A percentile compares a stretch with the other conserved stretches of the same genome.
These are phyloP conservation scores for Boletus tomentosulus DNA, from an alignment of 768 basidiomycete species.

Conservation along the genomic window DNA sequence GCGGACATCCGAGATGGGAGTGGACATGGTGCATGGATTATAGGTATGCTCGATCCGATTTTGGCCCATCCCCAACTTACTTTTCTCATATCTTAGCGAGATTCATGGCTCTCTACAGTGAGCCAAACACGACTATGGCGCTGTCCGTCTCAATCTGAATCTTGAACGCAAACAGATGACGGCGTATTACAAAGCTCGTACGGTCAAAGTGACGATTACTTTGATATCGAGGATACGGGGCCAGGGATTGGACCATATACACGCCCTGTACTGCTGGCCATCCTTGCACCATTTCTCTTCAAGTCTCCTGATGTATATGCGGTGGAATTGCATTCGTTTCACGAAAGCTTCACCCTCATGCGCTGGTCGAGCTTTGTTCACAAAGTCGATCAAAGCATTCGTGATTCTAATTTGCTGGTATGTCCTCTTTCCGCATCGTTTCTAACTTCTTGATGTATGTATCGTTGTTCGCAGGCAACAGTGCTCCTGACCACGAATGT, in stretches of 20 bases:
- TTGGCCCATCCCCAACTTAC: constrained; percentile 2
- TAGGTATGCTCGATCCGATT: constrained; percentile 13
- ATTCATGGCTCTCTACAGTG: constrained; percentile 30
- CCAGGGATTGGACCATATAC: constrained; percentile 12
- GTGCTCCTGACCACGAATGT: constrained; percentile 25
- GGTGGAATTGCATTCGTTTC: constrained; percentile 26
- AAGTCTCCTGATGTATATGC: constrained; percentile 27
- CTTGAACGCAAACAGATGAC: constrained; percentile 14
- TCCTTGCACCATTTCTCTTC: constrained; percentile 23
- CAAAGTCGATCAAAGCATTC: constrained; percentile 30
- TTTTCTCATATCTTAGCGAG: constrained; percentile 13
- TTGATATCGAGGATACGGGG: constrained; percentile 25
- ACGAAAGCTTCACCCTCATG: constrained; percentile 22
- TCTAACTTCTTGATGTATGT: background rate
- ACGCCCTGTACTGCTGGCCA: constrained; percentile 16
- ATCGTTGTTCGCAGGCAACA: constrained; percentile 18
- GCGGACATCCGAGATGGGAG: constrained; percentile 8
- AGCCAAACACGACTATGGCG: background rate
- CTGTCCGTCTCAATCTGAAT: background rate
- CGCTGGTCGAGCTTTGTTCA: constrained; percentile 29
- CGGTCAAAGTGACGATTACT: constrained; percentile 30
- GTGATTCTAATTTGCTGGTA: constrained; percentile 30
- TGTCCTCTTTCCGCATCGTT: background rate
- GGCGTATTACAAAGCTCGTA: constrained; percentile 28
- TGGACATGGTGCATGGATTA: constrained; percentile 22